These are phyloP conservation scores for Zasmidium angulare DNA, from an alignment of 2,329 filamentous ascomycete genomes.

Conservation along the genomic window DNA sequence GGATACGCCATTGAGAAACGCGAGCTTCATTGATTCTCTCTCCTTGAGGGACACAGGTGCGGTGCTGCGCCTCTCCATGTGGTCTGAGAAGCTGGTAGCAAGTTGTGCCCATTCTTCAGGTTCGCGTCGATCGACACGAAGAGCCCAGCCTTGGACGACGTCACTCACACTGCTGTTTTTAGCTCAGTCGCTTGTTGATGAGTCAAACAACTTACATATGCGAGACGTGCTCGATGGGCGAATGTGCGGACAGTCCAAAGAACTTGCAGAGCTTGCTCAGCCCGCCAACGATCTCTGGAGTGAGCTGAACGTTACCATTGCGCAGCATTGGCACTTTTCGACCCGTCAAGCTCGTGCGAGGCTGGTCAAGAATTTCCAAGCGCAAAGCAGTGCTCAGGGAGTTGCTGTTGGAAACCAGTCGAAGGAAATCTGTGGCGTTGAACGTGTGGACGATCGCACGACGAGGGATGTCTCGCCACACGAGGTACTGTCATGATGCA, in stretches of 20 bases:
- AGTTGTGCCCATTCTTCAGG: slow-evolving; percentile 7
- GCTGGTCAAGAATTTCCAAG: slow-evolving; percentile 1
- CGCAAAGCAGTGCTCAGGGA: background rate
- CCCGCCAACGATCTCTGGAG: background rate
- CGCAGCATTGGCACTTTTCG: slow-evolving; percentile 5
- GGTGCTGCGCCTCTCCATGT: background rate
- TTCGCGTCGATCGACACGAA: background rate
- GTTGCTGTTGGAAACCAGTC: background rate
- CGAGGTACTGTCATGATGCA: too few relatives aligned
- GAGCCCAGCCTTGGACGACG: slow-evolving; percentile 11
- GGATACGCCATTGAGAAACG: slow-evolving; percentile 16
- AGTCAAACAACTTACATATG: slow-evolving; percentile 4
- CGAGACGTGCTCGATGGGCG: slow-evolving; percentile 3
- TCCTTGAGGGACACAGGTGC: slow-evolving; percentile 2
- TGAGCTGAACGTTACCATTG: background rate
- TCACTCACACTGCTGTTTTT: slow-evolving; percentile 1
- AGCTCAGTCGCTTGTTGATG: background rate
- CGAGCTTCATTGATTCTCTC: slow-evolving; percentile 10
- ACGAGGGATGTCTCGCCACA: slow-evolving; percentile 7
- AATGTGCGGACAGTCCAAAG: slow-evolving; percentile 5
- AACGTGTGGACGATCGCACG: slow-evolving; percentile 10
- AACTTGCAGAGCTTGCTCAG: slow-evolving; percentile 3
- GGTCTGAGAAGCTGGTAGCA: slow-evolving; percentile 7
- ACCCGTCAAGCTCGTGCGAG: background rate
- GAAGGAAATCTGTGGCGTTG: slow-evolving; percentile 1